phyloP scores from a whole-genome alignment of 2,329 filamentous ascomycete genomes.

The Leptographium galeiforme region DNA sequence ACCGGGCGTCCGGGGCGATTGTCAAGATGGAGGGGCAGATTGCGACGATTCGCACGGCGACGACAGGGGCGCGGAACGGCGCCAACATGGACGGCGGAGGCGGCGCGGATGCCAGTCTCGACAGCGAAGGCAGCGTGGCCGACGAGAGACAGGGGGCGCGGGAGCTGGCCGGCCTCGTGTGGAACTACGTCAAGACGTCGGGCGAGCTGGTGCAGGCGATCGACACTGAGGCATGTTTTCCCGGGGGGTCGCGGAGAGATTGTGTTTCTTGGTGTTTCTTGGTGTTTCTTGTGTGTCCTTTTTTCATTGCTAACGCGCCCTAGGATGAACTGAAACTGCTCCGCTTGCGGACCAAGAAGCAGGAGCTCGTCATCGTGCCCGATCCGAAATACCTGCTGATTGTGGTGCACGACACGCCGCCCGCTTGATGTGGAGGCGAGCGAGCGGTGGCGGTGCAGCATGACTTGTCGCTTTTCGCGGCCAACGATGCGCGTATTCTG shows the following conservation, averaged over 20 bases:
- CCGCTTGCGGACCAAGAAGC: conserved; percentile 67
- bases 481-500: no score
- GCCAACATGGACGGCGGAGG: not conserved
- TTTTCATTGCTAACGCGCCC: not conserved
- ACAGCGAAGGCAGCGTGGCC: conserved; percentile 6
- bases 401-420: conserved; percentile 69
- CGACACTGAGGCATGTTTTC: conserved; percentile 47
- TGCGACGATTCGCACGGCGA: conserved; percentile 38
- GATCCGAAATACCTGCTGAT: conserved; percentile 68
- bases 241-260: no score
- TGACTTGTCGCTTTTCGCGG: no score
- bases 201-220: conserved; percentile 58
- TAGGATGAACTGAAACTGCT: conserved; percentile 66
- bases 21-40: conserved; percentile 62
- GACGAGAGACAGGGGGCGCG: conserved; percentile 38
- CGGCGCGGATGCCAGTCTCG: conserved; percentile 17
- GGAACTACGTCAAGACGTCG: conserved; percentile 58
- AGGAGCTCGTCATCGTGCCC: conserved; percentile 73
- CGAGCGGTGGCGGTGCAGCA: no score
- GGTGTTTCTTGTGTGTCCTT: not conserved
- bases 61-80: conserved; percentile 12
- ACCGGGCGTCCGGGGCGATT: conserved; percentile 58
- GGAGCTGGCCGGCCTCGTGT: conserved; percentile 63
- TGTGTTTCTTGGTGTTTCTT: not conserved
- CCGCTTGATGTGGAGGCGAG: conserved; percentile 30